Conservation (phyloP, 164 flowering plant species). For the Magnolia sinica region DNA sequence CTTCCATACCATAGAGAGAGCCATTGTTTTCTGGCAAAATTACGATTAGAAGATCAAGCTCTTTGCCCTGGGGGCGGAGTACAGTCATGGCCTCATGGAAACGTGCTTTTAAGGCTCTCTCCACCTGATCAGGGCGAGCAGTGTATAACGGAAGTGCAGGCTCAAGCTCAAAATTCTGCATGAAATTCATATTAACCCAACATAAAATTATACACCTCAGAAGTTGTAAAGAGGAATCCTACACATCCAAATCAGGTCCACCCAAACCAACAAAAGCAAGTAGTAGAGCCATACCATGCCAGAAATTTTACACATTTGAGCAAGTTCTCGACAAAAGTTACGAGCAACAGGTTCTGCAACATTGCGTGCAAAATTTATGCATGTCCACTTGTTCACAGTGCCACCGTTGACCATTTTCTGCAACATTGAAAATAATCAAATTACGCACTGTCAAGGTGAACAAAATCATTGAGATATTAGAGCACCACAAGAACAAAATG, state of each 20-base stretch:
- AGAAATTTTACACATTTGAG: slow-evolving; percentile 72
- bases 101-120: slow-evolving; percentile 52
- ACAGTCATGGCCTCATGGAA: slow-evolving; percentile 62
- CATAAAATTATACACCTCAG: neutral
- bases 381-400: slow-evolving; percentile 73
- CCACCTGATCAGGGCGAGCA: slow-evolving; percentile 78
- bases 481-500: no score
- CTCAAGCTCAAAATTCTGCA: slow-evolving; percentile 50
- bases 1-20: slow-evolving; percentile 63
- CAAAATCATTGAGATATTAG: neutral
- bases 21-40: slow-evolving; percentile 83
- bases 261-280: neutral
- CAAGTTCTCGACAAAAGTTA: slow-evolving; percentile 71
- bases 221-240: neutral
- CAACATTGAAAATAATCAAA: neutral
- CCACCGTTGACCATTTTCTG: slow-evolving; percentile 76
- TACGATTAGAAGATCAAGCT: slow-evolving; percentile 68
- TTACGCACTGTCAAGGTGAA: neutral
- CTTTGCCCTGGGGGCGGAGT: slow-evolving; percentile 42
- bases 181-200: neutral
- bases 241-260: neutral
- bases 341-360: slow-evolving; percentile 70
- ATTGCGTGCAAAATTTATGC: slow-evolving; percentile 73
- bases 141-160: slow-evolving; percentile 48
- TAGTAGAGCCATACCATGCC: slow-evolving; percentile 65